These are phyloP conservation scores for Neurospora sp. DNA, from an alignment of 495 filamentous ascomycete genomes.

Conservation along the genomic window DNA sequence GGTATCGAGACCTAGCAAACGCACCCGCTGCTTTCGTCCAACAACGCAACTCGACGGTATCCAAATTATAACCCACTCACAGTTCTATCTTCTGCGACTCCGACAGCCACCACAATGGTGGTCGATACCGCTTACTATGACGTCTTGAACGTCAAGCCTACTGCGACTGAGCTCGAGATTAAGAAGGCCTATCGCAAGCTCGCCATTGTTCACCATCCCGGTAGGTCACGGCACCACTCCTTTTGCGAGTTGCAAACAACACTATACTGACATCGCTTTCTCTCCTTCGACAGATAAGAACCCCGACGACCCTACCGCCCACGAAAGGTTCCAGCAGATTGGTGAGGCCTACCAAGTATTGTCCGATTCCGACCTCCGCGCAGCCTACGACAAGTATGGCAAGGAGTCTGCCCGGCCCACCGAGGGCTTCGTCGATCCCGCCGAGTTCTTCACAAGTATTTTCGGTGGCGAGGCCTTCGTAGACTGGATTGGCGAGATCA, in stretches of 20 bases:
- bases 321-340: conserved; percentile 86
- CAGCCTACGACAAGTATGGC: conserved; percentile 90
- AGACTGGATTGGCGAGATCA: conserved; percentile 86
- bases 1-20: not conserved
- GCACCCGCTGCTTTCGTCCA: not conserved
- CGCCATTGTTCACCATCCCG: conserved; percentile 65
- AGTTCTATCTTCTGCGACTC: not conserved
- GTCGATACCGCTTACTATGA: conserved; percentile 87
- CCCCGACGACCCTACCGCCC: conserved; percentile 88
- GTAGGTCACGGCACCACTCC: conserved; percentile 21
- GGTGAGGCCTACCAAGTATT: conserved; percentile 98
- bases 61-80: not conserved
- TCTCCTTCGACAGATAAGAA: conserved; percentile 68
- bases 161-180: conserved; percentile 89
- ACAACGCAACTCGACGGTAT: not conserved
- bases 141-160: conserved; percentile 74
- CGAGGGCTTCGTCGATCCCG: conserved; percentile 89
- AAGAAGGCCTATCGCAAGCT: conserved; percentile 99
- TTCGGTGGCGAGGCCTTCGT: conserved; percentile 95
- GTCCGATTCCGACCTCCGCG: conserved; percentile 73
- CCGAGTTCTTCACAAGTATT: conserved; percentile 98
- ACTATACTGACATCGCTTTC: conserved; percentile 3
- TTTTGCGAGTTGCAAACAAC: not conserved
- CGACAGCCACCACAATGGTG: conserved; percentile 48
- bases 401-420: conserved; percentile 83